A percentile compares a stretch with the other conserved stretches of the same genome.
phyloP scores from a whole-genome alignment of 805 yeast genomes.

The Saccharomyces paradoxus region DNA sequence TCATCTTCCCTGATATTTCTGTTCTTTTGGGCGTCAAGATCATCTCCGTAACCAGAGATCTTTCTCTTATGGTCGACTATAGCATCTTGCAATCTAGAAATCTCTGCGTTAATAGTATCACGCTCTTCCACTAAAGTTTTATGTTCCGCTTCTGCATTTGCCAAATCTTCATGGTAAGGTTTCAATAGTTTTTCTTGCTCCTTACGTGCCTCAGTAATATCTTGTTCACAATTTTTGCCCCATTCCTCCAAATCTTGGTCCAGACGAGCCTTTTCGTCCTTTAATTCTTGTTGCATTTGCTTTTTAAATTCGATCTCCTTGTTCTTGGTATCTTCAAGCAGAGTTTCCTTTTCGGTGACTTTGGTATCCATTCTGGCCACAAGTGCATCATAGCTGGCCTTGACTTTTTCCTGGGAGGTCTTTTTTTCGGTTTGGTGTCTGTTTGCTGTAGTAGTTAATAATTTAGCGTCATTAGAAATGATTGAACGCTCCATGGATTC shows the following conservation, averaged over 20 bases:
- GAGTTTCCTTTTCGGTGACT: slow-evolving; percentile 30
- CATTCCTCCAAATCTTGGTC: slow-evolving; percentile 22
- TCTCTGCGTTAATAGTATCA: slow-evolving; percentile 33
- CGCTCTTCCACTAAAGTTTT: slow-evolving; percentile 30
- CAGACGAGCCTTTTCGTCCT: slow-evolving; percentile 9
- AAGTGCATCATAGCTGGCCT: slow-evolving; percentile 35
- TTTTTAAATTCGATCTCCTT: slow-evolving; percentile 32
- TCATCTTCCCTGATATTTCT: slow-evolving; percentile 27
- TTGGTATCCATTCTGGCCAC: slow-evolving; percentile 31
- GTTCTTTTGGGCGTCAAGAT: slow-evolving; percentile 24
- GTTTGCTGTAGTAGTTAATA: slow-evolving; percentile 35
- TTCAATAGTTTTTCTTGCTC: slow-evolving; percentile 34
- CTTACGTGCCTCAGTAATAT: slow-evolving; percentile 22
- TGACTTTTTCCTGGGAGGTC: slow-evolving; percentile 38
- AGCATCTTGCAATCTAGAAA: slow-evolving; percentile 33
- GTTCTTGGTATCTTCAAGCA: slow-evolving; percentile 35
- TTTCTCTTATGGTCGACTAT: slow-evolving; percentile 31
- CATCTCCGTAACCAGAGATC: slow-evolving; percentile 29
- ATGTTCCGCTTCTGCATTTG: slow-evolving; percentile 33
- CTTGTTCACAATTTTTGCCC: slow-evolving; percentile 25
- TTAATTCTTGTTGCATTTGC: slow-evolving; percentile 29
- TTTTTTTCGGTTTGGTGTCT: slow-evolving; percentile 29
- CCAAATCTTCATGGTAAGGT: slow-evolving; percentile 36
- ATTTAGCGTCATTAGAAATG: slow-evolving; percentile 34
- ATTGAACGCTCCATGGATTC: slow-evolving; percentile 34